phyloP scores from a whole-genome alignment of 352 stramenopile species.

The Globisporangium irregulare region DNA sequence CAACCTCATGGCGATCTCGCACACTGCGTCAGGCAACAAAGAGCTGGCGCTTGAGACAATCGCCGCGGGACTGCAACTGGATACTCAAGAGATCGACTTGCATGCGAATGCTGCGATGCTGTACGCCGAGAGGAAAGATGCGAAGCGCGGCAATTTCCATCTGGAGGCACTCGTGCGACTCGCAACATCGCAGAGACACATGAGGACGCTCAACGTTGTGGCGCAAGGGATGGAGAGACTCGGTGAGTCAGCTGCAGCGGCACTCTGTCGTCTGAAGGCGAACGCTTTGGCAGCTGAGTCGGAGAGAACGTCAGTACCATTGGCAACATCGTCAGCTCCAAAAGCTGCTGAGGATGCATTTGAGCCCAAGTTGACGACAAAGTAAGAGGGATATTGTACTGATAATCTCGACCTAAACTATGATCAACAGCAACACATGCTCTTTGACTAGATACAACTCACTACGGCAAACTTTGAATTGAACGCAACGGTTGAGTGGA shows the following conservation, averaged over 20 bases:
- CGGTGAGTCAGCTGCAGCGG: neutral
- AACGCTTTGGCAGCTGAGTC: neutral
- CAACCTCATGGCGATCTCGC: conserved; percentile 49
- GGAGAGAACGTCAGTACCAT: neutral
- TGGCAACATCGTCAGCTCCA: neutral
- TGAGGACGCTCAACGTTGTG: conserved; percentile 20
- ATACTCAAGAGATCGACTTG: conserved; percentile 37
- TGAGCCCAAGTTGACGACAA: neutral
- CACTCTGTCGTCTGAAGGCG: neutral
- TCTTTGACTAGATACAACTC: neutral
- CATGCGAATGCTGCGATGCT: conserved; percentile 50
- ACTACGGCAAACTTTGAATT: neutral
- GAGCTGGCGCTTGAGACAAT: conserved; percentile 34
- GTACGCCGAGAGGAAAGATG: conserved; percentile 21
- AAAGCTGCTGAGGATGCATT: neutral
- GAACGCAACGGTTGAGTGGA: neutral
- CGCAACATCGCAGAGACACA: conserved; percentile 20
- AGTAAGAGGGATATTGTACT: neutral
- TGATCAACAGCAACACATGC: neutral
- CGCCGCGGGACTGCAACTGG: conserved; percentile 29
- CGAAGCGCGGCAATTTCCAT: conserved; percentile 21
- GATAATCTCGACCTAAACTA: neutral
- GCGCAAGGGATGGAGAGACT: conserved; percentile 16
- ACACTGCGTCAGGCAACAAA: conserved; percentile 22
- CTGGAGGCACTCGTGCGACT: conserved; percentile 20